Base-by-base conservation (phyloP, 2,329 filamentous ascomycete species). In the Colletotrichum salicis region DNA sequence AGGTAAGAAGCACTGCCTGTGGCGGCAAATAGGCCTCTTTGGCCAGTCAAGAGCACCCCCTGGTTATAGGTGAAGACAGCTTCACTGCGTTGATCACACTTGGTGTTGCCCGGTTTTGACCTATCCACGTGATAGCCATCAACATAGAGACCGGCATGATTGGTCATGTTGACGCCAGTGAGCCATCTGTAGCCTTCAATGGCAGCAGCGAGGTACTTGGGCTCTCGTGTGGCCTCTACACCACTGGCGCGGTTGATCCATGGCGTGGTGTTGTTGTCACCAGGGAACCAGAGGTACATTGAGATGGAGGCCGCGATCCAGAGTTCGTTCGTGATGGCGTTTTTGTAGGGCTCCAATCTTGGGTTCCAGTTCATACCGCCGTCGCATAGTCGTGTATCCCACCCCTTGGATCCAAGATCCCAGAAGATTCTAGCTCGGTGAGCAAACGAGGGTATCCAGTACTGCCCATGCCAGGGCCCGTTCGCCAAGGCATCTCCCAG, bases 21-120 rank as follows among this genome's bases (percentile, higher is more conserved):
- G 15, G 90, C 91, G 73, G 93, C 88, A 90, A 93, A 98, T 0
- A 98, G 86, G 1, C 92, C 93, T 41, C 94, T 89, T 67, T 94
- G 89, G 13, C 94, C 95, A 5, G 93, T 95, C 27, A 98, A 88
- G 1, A 98, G 78, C 4, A 98, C 94, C 27, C 95, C 96, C 81
- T 98, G 96, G 82, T 98, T 98, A 84, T 98, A 98, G 0, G 95
- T 97, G 81, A 95, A 97, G 10, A 97, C 92, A 91, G 95, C 96
- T 76, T 95, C 90, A 80, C 97, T 94, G 60, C 95, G 89, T 61
- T 89, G 80, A 78, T 98, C 94, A 80, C 96, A 98, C 74, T 89
- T 86, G 0, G 89, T 91, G 67, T 93, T 94, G 61, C 91, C 90
- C 31, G 86, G 87, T 71, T 87, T 87, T 7, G 84, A 82, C 68